Evolutionary conservation across 2,329 filamentous ascomycete species (phyloP).

Genomic region (Aspergillus glaucus): DNA sequence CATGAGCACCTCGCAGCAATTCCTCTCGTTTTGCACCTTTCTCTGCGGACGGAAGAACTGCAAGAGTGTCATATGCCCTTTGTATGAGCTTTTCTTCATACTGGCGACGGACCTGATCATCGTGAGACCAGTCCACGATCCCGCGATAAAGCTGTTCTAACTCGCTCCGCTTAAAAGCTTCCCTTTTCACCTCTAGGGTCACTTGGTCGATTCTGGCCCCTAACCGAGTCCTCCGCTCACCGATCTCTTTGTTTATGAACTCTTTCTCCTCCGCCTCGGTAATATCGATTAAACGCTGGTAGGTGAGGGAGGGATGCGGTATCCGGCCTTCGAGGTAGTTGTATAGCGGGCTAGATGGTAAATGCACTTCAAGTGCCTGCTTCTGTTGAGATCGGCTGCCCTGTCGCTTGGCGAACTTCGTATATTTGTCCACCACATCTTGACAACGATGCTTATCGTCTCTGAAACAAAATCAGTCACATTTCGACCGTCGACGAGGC

Average conservation of each 20-base stretch:
- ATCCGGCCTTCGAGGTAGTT: slow-evolving; percentile 75
- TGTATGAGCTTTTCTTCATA: slow-evolving; percentile 88
- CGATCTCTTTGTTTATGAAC: slow-evolving; percentile 82
- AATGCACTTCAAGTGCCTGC: slow-evolving; percentile 65
- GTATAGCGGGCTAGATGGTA: slow-evolving; percentile 79
- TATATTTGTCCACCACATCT: slow-evolving; percentile 69
- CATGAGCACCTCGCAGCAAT: slow-evolving; percentile 70
- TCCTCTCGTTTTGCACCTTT: slow-evolving; percentile 67
- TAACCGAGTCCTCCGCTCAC: slow-evolving; percentile 77
- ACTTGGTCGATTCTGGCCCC: slow-evolving; percentile 80
- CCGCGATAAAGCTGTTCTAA: slow-evolving; percentile 76
- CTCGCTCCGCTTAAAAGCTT: slow-evolving; percentile 69
- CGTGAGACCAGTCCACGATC: slow-evolving; percentile 81
- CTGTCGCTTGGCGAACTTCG: slow-evolving; percentile 64
- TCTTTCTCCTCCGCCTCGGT: slow-evolving; percentile 81
- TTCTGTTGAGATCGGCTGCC: slow-evolving; percentile 70
- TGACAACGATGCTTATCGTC: slow-evolving; percentile 56
- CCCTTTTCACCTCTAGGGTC: slow-evolving; percentile 77
- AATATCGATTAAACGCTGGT: slow-evolving; percentile 74
- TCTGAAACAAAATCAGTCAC: slow-evolving; percentile 25
- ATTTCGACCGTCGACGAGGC: not conserved
- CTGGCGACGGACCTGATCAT: slow-evolving; percentile 74
- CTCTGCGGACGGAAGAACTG: slow-evolving; percentile 59
- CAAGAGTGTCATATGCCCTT: slow-evolving; percentile 70
- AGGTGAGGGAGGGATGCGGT: slow-evolving; percentile 71